Evolutionary conservation across 495 filamentous ascomycete genomes (phyloP).

Genomic region (Cairneyella variabilis): DNA sequence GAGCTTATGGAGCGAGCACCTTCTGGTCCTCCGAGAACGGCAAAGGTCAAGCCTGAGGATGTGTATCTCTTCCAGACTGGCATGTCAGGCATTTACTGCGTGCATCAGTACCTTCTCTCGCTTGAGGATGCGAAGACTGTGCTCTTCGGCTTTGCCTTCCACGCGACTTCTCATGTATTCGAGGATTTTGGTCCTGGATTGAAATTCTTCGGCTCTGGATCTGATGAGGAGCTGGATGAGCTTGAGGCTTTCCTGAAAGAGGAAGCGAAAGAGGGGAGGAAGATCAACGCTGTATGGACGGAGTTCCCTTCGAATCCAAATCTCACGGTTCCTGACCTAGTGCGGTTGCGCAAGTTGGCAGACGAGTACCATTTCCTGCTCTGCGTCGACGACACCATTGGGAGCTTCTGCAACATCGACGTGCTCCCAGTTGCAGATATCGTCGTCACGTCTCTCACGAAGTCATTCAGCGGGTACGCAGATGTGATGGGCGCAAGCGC

Average conservation of each 20-base stretch:
- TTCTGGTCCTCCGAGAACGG: constrained; percentile 6
- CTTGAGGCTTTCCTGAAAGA: constrained; percentile 22
- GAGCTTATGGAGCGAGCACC: constrained; percentile 31
- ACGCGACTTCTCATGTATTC: constrained; percentile 25
- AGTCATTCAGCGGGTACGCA: constrained; percentile 46
- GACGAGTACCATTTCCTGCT: constrained; percentile 28
- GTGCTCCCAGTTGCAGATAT: constrained; percentile 38
- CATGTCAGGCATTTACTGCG: constrained; percentile 30
- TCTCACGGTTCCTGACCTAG: constrained; percentile 26
- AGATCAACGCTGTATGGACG: constrained; percentile 26
- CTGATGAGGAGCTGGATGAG: constrained; percentile 18
- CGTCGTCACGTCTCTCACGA: constrained; percentile 44
- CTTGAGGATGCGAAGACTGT: constrained; percentile 15
- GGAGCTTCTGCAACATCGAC: constrained; percentile 33
- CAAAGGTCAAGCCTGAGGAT: constrained; percentile 24
- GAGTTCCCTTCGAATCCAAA: constrained; percentile 35
- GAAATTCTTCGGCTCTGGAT: constrained; percentile 22
- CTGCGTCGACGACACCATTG: constrained; percentile 34
- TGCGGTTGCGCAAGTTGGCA: constrained; percentile 27
- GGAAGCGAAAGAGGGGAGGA: constrained; percentile 18
- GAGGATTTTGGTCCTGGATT: constrained; percentile 25
- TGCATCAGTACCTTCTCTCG: constrained; percentile 19
- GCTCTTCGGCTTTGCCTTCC: constrained; percentile 30
- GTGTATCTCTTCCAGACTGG: constrained; percentile 34
- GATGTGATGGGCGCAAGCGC: constrained; percentile 48